Percentiles rank a stretch among this genome's conserved stretches.
These are phyloP conservation scores for Suhomyces terraborum DNA, from an alignment of 1,139 yeast species.

Conservation along the genomic window DNA sequence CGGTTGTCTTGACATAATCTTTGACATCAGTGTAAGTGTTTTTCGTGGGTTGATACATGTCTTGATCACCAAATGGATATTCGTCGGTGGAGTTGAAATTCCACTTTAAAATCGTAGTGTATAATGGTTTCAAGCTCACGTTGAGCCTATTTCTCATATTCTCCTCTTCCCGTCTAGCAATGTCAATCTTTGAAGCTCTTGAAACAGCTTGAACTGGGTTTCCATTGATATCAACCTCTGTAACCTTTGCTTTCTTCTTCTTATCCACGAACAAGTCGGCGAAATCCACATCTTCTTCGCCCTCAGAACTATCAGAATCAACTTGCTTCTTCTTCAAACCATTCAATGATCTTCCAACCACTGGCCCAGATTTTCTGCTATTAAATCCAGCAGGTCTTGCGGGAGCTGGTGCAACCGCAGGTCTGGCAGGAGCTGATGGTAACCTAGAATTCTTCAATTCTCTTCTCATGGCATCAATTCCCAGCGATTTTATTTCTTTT, in stretches of 20 bases:
- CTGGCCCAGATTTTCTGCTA: constrained; percentile 30
- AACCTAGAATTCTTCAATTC: constrained; percentile 34
- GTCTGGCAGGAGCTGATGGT: constrained; percentile 22
- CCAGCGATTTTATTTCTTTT: constrained; percentile 35
- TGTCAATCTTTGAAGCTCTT: constrained; percentile 24
- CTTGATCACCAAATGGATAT: constrained; percentile 55
- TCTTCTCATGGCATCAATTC: constrained; percentile 44
- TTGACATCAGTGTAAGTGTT: constrained; percentile 52
- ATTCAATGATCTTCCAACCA: constrained; percentile 42
- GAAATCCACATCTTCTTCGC: constrained; percentile 39
- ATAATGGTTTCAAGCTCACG: constrained; percentile 76
- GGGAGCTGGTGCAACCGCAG: constrained; percentile 59
- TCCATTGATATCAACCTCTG: constrained; percentile 44
- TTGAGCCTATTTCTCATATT: constrained; percentile 78
- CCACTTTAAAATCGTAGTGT: constrained; percentile 74
- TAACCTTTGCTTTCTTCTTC: constrained; percentile 37
- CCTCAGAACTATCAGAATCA: constrained; percentile 38
- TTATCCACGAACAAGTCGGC: constrained; percentile 46
- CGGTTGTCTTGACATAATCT: constrained; percentile 68
- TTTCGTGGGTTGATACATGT: constrained; percentile 40
- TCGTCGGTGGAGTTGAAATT: constrained; percentile 60
- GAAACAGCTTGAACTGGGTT: constrained; percentile 30
- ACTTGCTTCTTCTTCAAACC: constrained; percentile 30
- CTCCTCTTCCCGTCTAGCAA: constrained; percentile 67
- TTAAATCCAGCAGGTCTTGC: constrained; percentile 87